These are phyloP conservation scores for Alternaria angustiovoidea DNA, from an alignment of 2,329 filamentous ascomycete genomes.

Conservation along the genomic window DNA sequence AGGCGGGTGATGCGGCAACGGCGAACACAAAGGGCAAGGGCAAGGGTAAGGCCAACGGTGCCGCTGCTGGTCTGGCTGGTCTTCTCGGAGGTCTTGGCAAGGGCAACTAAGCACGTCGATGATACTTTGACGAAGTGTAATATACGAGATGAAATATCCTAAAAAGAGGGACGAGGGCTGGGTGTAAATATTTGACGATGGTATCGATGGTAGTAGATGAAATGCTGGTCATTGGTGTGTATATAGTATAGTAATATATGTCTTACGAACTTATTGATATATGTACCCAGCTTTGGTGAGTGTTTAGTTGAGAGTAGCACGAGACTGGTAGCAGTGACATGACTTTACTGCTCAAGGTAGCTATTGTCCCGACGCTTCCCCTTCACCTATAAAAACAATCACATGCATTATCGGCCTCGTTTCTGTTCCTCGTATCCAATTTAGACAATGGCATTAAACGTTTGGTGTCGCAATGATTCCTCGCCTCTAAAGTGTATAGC, in stretches of 20 bases:
- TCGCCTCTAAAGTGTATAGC: not conserved
- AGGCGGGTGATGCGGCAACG: constrained; percentile 16
- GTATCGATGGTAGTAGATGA: not conserved
- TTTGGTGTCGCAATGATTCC: not conserved
- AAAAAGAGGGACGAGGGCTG: not conserved
- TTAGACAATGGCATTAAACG: not conserved
- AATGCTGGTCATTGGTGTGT: constrained; percentile 4
- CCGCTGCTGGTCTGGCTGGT: constrained; percentile 5
- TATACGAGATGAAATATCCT: too few relatives aligned
- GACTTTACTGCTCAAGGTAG: not conserved
- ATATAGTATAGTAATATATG: constrained; percentile 4
- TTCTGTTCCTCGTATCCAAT: not conserved
- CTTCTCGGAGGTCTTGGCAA: constrained; percentile 1
- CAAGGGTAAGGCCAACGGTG: constrained; percentile 2
- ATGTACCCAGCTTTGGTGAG: not conserved
- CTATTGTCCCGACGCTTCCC: not conserved
- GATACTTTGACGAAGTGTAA: not conserved
- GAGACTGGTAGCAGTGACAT: not conserved
- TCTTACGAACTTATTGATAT: not conserved
- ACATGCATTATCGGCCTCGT: not conserved
- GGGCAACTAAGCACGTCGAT: constrained; percentile 1
- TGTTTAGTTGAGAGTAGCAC: not conserved
- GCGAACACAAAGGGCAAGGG: constrained; percentile 1
- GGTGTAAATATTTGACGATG: not conserved
- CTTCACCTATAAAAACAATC: not conserved